phyloP scores from a whole-genome alignment of 108 stramenopile species.

The Schizochytrium sp. region DNA sequence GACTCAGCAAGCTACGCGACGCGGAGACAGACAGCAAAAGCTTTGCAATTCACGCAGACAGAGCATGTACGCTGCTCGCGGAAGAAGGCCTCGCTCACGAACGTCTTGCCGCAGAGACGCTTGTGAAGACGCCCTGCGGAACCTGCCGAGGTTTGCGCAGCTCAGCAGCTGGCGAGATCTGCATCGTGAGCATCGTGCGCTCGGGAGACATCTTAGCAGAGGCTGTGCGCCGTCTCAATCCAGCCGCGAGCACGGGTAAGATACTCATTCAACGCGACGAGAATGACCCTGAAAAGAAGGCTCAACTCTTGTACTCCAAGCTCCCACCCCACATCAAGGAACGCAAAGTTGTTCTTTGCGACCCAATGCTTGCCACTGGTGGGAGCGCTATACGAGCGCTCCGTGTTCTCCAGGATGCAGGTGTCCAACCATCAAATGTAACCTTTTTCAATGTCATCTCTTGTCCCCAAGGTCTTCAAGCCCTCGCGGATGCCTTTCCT shows the following conservation, averaged over 20 bases:
- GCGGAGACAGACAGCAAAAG: background rate
- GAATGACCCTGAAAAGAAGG: conserved; percentile 60
- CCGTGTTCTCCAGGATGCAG: conserved; percentile 49
- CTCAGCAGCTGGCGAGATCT: conserved; percentile 41
- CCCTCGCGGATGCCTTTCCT: conserved; percentile 50
- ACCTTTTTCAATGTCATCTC: conserved; percentile 88
- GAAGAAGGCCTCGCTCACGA: conserved; percentile 75
- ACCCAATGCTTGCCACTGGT: conserved; percentile 98
- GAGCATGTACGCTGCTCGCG: conserved; percentile 50
- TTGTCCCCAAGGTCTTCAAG: conserved; percentile 82
- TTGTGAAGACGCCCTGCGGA: conserved; percentile 66
- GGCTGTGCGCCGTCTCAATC: conserved; percentile 65
- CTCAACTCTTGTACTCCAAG: conserved; percentile 80
- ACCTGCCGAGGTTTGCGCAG: conserved; percentile 44
- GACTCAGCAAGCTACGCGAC: background rate
- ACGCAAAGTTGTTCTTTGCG: conserved; percentile 75
- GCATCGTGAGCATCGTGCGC: conserved; percentile 79
- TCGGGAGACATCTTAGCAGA: conserved; percentile 82
- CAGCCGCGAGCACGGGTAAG: conserved; percentile 71
- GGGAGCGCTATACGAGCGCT: conserved; percentile 78
- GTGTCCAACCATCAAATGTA: conserved; percentile 61
- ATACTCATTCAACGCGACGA: conserved; percentile 96
- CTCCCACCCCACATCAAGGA: conserved; percentile 64
- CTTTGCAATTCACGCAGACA: background rate
- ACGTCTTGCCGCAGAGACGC: conserved; percentile 31